Evolutionary conservation across 805 yeast species (phyloP), one percentile per base, ranked within the genome.

Genomic region (Ogataea methylovora): DNA sequence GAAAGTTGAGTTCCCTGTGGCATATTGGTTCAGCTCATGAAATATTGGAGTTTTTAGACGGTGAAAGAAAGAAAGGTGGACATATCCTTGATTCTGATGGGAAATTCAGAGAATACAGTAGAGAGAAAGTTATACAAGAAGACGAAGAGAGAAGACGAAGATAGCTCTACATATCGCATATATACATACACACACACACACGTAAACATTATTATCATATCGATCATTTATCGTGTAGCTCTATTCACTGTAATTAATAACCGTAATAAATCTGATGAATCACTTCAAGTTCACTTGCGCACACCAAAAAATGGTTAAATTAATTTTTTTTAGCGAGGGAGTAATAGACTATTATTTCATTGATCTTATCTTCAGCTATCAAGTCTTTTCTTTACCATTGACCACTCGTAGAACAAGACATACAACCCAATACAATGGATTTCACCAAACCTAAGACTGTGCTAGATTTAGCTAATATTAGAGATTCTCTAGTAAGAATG

Each of bases 401-500:
- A n/a, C n/a, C n/a, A n/a, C n/a, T n/a, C n/a, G n/a, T n/a, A n/a
- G n/a, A 10, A 10, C 20, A 12, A 6, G 17, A 11, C 16, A 29
- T 13, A 20, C 13, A 29, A n/a, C 8, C 24, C 22, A 7, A 14
- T 9, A 43, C 23, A 14, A 86, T 88, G 95, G 94, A 88, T 60
- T 88, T 87, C 57, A 71, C 73, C 55, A 75, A 78, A 45, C 92
- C 95, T 13, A 82, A 80, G 32, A 73, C 94, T 0, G 95, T 85
- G 6, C 69, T 92, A 33, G 74, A 86, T 49, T 65, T 92, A 38
- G 66, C 65, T 47, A 87, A 92, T 60, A 92, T 92, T 49, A 76
- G 98, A 42, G 78, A 73, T 40, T 82, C 85, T 13, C 67, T 92
- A 30, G 79, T 88, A 26, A 75, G 95, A 35, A 86, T 92, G 96